Conservation (phyloP, 768 basidiomycete genomes). For the Sistotremastrum suecicum region DNA sequence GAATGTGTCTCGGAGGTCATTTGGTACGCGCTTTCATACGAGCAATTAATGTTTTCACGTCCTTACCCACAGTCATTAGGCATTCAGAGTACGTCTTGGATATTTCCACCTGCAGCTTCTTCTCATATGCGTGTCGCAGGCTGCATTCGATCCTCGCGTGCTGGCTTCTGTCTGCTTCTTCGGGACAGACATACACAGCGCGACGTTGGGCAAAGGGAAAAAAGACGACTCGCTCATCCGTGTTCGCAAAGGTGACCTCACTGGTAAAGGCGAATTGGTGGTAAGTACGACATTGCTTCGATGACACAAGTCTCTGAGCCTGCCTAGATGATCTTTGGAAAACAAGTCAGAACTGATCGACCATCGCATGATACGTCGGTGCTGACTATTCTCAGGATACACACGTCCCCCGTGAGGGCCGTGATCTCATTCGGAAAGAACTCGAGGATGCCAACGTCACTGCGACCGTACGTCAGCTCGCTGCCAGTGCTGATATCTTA, state of each 20-base stretch:
- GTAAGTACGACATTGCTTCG: slow-evolving; percentile 26
- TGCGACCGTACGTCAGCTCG: slow-evolving; percentile 41
- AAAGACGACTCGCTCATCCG: slow-evolving; percentile 69
- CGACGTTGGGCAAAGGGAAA: slow-evolving; percentile 74
- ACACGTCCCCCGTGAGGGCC: slow-evolving; percentile 77
- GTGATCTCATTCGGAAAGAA: slow-evolving; percentile 70
- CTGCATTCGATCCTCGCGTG: slow-evolving; percentile 77
- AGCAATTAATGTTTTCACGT: neutral
- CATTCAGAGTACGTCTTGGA: slow-evolving; percentile 30
- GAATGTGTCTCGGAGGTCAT: slow-evolving; percentile 86
- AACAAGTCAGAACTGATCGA: slow-evolving; percentile 41
- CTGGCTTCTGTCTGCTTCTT: slow-evolving; percentile 87
- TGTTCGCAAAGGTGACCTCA: slow-evolving; percentile 62
- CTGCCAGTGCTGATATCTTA: neutral
- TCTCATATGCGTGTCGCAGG: slow-evolving; percentile 26
- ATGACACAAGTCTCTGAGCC: neutral
- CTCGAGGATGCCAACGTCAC: slow-evolving; percentile 70
- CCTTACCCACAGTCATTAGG: slow-evolving; percentile 16
- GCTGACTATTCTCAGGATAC: slow-evolving; percentile 46
- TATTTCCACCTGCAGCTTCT: neutral
- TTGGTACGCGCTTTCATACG: slow-evolving; percentile 32
- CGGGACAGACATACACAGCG: slow-evolving; percentile 84
- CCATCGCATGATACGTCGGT: neutral
- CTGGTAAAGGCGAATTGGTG: slow-evolving; percentile 70
- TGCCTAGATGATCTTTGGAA: slow-evolving; percentile 83